Evolutionary conservation across 345 rosid genomes (phyloP).

Genomic region (Linum trigynum): DNA sequence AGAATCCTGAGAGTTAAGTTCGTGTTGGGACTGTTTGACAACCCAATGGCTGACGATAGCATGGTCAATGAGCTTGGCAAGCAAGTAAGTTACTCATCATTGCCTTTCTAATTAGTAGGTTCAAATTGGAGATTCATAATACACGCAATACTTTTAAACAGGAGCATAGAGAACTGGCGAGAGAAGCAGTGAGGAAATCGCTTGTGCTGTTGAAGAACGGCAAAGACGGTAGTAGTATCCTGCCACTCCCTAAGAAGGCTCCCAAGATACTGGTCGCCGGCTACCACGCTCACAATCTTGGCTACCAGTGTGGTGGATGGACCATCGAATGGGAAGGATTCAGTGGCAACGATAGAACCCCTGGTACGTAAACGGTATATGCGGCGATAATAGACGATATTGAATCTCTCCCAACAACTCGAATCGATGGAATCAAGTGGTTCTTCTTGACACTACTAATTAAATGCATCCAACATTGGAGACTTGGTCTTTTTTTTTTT

Average conservation of each 20-base stretch:
- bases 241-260: conserved; percentile 76
- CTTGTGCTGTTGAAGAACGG: conserved; percentile 27
- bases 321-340: conserved; percentile 85
- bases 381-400: too few relatives aligned
- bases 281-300: conserved; percentile 84
- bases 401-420: too few relatives aligned
- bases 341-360: conserved; percentile 54
- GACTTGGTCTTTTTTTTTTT: too few relatives aligned
- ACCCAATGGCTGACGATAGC: conserved; percentile 19
- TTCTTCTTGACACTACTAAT: too few relatives aligned
- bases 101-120: neutral
- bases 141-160: conserved; percentile 14
- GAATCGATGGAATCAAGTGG: too few relatives aligned
- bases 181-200: too few relatives aligned
- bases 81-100: conserved; percentile 33
- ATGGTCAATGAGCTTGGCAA: conserved; percentile 71
- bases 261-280: conserved; percentile 78
- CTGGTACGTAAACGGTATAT: conserved; percentile 44
- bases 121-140: neutral
- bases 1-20: conserved; percentile 79
- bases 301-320: conserved; percentile 99
- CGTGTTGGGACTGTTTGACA: conserved; percentile 72
- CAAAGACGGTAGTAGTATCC: conserved; percentile 34
- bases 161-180: conserved; percentile 35
- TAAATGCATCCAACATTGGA: too few relatives aligned